Evolutionary conservation across 805 yeast genomes (phyloP).

Genomic region (Metschnikowia arizonensis): DNA sequence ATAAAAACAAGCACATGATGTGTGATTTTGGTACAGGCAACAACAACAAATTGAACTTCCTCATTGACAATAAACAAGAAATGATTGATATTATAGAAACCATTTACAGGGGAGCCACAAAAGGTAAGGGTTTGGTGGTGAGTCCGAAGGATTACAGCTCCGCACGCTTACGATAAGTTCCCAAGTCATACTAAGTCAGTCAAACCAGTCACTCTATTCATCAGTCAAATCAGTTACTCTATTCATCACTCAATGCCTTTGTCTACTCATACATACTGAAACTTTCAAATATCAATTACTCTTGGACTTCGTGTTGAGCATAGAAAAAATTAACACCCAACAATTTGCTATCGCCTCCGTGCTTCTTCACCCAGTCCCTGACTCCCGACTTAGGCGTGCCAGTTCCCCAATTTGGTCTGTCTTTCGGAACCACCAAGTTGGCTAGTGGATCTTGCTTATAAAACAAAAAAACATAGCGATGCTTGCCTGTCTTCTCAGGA

Average conservation of each 20-base stretch:
- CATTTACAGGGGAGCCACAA: slow-evolving; percentile 83
- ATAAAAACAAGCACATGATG: slow-evolving; percentile 92
- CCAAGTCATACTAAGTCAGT: background rate
- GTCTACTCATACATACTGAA: background rate
- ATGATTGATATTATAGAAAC: slow-evolving; percentile 88
- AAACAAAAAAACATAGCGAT: slow-evolving; percentile 76
- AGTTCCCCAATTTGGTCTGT: slow-evolving; percentile 80
- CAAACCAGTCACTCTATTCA: no score
- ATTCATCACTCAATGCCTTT: background rate
- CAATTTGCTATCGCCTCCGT: slow-evolving; percentile 53
- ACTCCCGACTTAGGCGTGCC: slow-evolving; percentile 78
- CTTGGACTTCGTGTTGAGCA: slow-evolving; percentile 53
- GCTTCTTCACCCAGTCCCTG: slow-evolving; percentile 63
- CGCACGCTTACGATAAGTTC: slow-evolving; percentile 12
- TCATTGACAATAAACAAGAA: slow-evolving; percentile 73
- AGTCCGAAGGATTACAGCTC: slow-evolving; percentile 70
- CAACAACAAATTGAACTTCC: slow-evolving; percentile 87
- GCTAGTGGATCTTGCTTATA: slow-evolving; percentile 58
- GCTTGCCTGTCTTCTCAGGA: slow-evolving; percentile 82
- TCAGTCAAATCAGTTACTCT: background rate
- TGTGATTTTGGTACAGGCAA: slow-evolving; percentile 98
- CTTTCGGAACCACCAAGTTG: slow-evolving; percentile 42
- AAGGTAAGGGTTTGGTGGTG: slow-evolving; percentile 87
- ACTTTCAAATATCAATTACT: slow-evolving; percentile 4
- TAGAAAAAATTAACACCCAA: slow-evolving; percentile 78